Base-by-base conservation (phyloP, 179 eudicot genomes). In the Spinacia oleracea region DNA sequence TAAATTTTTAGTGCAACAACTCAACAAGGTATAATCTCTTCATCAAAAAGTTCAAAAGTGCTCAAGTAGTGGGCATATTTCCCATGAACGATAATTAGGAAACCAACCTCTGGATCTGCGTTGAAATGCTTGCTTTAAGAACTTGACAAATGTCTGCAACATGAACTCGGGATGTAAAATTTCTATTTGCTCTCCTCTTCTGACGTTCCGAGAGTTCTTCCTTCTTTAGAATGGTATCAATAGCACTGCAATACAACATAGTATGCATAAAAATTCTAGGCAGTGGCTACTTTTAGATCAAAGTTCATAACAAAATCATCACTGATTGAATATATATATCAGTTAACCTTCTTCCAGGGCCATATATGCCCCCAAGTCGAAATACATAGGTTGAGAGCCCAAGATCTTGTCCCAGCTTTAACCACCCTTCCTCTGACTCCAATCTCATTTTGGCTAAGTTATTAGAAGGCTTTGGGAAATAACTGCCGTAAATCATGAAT, bases 341-440 rank as follows among this genome's bases (percentile, higher is more conserved):
- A 78, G 31, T 50, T 74, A 73, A 94, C 97, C 98, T 95, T 93
- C 97, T 91, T 65, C 97, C 95, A 77, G 97, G 95, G 77, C 98
- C 98, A 77, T 94, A 93, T 77, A 93, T 95, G 55, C 98, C 98
- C 75, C 92, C 98, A 75, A 93, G 97, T 21, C 98, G 92, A 81
- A 93, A 82, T 77, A 91, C 84, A 58, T 84, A 89, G 34, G 92
- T 81, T 59, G 94, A 82, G 58, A 93, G 80, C 46, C 88, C 89
- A 46, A 91, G 89, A 79, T 89, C 91, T 38, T 85, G 65, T 78
- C 97, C 97, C 76, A 94, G 81, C 42, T 84, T 81, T 83, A 90
- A 83, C 97, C 97, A 94, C 78, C 89, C 89, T 82, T 89, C 82
- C 82, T 94, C 97, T 66, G 98, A 97, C 64, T 87, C 81, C 82